Evolutionary conservation across 1,139 yeast genomes (phyloP), one percentile per base, ranked within the genome.

Genomic region (Geotrichum macrosporum): DNA sequence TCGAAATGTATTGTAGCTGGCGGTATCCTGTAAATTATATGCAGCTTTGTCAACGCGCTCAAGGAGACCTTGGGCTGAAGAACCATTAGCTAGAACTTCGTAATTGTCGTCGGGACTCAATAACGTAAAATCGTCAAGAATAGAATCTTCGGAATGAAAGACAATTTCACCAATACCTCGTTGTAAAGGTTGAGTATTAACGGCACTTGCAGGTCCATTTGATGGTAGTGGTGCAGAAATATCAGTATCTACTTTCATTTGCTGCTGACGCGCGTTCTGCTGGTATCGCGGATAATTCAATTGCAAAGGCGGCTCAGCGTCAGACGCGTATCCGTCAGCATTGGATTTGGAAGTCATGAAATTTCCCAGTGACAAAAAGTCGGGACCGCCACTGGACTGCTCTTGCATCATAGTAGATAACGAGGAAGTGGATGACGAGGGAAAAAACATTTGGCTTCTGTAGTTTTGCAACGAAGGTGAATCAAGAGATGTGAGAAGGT

Each of bases 101-200:
- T 41, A 49, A 41, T 49, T 46, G 41, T 49, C 52, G 24, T 41
- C 46, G 8, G 52, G 50, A 22, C 41, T 39, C 34, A 49, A 42
- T 20, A 46, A 40, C 5, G 52, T 42, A 19, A 42, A 49, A 15
- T 49, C 52, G 29, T 46, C 52, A 9, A 49, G 33, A 5, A 31
- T 33, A 10, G 44, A 33, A 12, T 41, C 46, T n/a, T 39, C 43
- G 2, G 41, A 21, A 15, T 31, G 29, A 21, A 46, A 36, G 13
- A 42, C 34, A 16, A 49, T 26, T 32, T 49, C 48, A 30, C 48
- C 51, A 8, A 40, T 13, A 13, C 40, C 40, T 3, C 41, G 21
- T 2, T 27, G 33, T 2, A 24, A 30, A 34, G 5, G 31, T n/a
- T n/a, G n/a, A 13, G 34, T 13, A 9, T 13, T 24, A 24, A 12